Percentiles rank a stretch among this genome's conserved stretches.
Evolutionary conservation across 2,329 filamentous ascomycete species (phyloP).

Genomic region (Penicillium sp.): DNA sequence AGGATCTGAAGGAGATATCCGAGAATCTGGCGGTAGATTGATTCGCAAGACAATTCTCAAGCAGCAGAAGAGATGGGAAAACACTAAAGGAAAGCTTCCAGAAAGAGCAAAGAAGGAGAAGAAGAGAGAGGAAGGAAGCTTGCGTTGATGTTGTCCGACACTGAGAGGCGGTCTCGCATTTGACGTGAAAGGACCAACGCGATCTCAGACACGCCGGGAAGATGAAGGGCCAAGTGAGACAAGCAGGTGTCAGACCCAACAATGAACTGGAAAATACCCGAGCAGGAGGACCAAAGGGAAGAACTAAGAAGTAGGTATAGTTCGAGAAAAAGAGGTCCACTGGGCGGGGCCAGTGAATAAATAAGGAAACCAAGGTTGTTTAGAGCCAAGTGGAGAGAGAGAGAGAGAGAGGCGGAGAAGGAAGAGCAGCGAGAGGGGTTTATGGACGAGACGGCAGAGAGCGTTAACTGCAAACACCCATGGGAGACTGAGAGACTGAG

Average conservation of each 20-base stretch:
- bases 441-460: slow-evolving; percentile 9
- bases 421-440: slow-evolving; percentile 1
- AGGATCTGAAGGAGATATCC: slow-evolving; percentile 5
- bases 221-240: slow-evolving; percentile 19
- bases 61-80: slow-evolving; percentile 13
- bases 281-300: slow-evolving; percentile 3
- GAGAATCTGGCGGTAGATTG: slow-evolving; percentile 4
- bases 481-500: slow-evolving; percentile 6
- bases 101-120: slow-evolving; percentile 30
- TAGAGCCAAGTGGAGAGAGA: not conserved
- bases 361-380: slow-evolving; percentile 9
- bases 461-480: slow-evolving; percentile 22
- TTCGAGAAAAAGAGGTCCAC: slow-evolving; percentile 7
- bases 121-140: slow-evolving; percentile 21
- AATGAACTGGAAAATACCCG: slow-evolving; percentile 8
- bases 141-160: slow-evolving; percentile 17
- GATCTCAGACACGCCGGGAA: slow-evolving; percentile 24
- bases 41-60: slow-evolving; percentile 8
- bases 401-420: slow-evolving; percentile 10
- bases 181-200: slow-evolving; percentile 16
- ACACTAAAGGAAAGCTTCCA: slow-evolving; percentile 15
- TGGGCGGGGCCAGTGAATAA: slow-evolving; percentile 16
- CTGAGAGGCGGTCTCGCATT: slow-evolving; percentile 15
- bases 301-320: slow-evolving; percentile 17
- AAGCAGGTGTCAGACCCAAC: slow-evolving; percentile 22